Conservation (phyloP, 257 asterid genomes). For the Haberlea rhodopensis region DNA sequence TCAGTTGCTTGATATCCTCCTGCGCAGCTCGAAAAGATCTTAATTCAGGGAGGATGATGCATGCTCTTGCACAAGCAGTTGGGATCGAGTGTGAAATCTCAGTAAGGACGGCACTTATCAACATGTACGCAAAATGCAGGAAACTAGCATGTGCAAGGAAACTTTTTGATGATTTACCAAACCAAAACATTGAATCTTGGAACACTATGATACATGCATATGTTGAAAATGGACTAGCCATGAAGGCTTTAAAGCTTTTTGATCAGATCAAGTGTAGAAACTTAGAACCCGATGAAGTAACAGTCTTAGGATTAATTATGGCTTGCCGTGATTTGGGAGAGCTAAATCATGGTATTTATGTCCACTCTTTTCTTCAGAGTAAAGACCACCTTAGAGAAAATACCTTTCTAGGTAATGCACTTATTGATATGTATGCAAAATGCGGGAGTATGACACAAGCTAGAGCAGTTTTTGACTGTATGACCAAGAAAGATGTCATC, state of each 20-base stretch:
- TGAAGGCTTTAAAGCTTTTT: conserved; percentile 34
- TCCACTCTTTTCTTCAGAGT: conserved; percentile 39
- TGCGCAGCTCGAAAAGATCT: conserved; percentile 35
- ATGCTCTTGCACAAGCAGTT: conserved; percentile 33
- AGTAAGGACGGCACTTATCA: conserved; percentile 40
- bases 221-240: conserved; percentile 34
- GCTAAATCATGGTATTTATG: conserved; percentile 27
- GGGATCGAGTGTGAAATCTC: conserved; percentile 37
- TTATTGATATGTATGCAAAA: conserved; percentile 49
- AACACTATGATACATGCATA: conserved; percentile 45
- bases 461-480: conserved; percentile 31
- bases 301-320: conserved; percentile 44
- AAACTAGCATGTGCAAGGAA: conserved; percentile 31
- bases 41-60: conserved; percentile 36
- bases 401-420: conserved; percentile 41
- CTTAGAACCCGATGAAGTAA: conserved; percentile 38
- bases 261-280: conserved; percentile 28
- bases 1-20: conserved; percentile 42
- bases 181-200: conserved; percentile 39
- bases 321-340: conserved; percentile 50
- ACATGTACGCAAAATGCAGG: conserved; percentile 42
- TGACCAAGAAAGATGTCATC: conserved; percentile 39
- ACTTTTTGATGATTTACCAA: conserved; percentile 41
- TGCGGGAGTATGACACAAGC: conserved; percentile 42
- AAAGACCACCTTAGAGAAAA: conserved; percentile 25